phyloP scores from a whole-genome alignment of 345 rosid species.

The Brassica rapa region DNA sequence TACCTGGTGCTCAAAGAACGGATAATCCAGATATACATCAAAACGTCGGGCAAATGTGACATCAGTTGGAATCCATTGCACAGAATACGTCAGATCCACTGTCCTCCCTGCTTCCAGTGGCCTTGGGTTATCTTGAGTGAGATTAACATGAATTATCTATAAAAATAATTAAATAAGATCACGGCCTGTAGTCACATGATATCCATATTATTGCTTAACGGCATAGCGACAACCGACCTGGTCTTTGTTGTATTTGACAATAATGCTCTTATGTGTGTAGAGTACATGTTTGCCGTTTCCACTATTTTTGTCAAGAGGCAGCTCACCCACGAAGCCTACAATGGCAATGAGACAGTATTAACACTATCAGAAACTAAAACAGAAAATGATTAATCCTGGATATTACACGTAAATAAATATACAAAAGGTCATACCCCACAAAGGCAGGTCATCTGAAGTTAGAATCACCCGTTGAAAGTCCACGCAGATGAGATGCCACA shows the following conservation, averaged over 20 bases:
- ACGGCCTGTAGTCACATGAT: constrained; percentile 1
- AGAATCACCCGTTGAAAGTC: constrained; percentile 40
- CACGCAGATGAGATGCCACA: constrained; percentile 34
- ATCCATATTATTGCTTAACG: constrained; percentile 9
- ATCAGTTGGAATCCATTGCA: constrained; percentile 73
- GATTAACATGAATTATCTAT: constrained; percentile 90
- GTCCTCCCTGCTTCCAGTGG: constrained; percentile 66
- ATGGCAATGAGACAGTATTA: constrained; percentile 23
- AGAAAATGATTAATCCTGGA: background rate
- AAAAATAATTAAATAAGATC: constrained; percentile 17
- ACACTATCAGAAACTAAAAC: background rate
- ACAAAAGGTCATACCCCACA: constrained; percentile 62
- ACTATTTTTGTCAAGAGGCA: constrained; percentile 74
- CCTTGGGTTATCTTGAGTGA: constrained; percentile 74
- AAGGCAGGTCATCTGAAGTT: constrained; percentile 84
- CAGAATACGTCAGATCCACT: constrained; percentile 80
- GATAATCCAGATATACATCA: constrained; percentile 90
- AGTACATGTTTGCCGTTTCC: constrained; percentile 71
- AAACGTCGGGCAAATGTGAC: constrained; percentile 83
- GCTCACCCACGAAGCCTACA: constrained; percentile 85
- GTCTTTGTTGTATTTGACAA: constrained; percentile 68
- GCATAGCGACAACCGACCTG: constrained; percentile 60
- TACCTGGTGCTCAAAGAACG: constrained; percentile 97
- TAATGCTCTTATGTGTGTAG: constrained; percentile 74
- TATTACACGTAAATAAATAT: background rate